A percentile compares a stretch with the other conserved stretches of the same genome.
Evolutionary conservation across 441 rosid genomes (phyloP).

Genomic region (Euphorbia schlechtendalii): DNA sequence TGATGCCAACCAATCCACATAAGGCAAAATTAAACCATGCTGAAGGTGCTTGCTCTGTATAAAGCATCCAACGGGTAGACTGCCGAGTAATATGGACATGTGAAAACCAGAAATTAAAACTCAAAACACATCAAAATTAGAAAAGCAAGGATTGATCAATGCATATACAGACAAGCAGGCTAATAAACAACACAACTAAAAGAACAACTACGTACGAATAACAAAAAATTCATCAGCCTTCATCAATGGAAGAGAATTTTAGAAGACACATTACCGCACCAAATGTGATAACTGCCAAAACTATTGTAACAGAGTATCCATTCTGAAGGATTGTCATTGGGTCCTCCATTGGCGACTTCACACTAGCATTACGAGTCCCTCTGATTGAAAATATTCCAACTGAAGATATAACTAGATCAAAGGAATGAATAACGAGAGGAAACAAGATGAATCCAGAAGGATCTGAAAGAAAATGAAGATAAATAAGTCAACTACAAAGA

Average conservation of each 20-base stretch:
- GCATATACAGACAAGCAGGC: constrained; percentile 2
- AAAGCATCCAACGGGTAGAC: constrained; percentile 98
- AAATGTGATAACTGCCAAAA: constrained; percentile 85
- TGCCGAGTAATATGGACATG: constrained; percentile 31
- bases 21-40: constrained; percentile 94
- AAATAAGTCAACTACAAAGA: constrained; percentile 12
- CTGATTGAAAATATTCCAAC: constrained; percentile 87
- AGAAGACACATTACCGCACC: constrained; percentile 60
- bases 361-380: constrained; percentile 69
- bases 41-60: constrained; percentile 91
- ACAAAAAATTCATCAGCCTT: constrained; percentile 5
- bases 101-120: constrained; percentile 20
- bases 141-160: constrained; percentile 8
- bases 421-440: constrained; percentile 97
- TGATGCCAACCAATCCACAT: constrained; percentile 93
- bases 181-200: not conserved
- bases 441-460: constrained; percentile 97
- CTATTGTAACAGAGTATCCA: constrained; percentile 86
- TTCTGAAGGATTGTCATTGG: constrained; percentile 97
- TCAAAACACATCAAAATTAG: constrained; percentile 8
- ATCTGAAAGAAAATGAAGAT: constrained; percentile 50
- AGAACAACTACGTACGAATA: not conserved
- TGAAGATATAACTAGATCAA: constrained; percentile 93
- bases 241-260: constrained; percentile 8
- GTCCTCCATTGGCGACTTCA: constrained; percentile 77